Evolutionary conservation across 345 rosid species (phyloP).

Genomic region (Ceriops decandra): DNA sequence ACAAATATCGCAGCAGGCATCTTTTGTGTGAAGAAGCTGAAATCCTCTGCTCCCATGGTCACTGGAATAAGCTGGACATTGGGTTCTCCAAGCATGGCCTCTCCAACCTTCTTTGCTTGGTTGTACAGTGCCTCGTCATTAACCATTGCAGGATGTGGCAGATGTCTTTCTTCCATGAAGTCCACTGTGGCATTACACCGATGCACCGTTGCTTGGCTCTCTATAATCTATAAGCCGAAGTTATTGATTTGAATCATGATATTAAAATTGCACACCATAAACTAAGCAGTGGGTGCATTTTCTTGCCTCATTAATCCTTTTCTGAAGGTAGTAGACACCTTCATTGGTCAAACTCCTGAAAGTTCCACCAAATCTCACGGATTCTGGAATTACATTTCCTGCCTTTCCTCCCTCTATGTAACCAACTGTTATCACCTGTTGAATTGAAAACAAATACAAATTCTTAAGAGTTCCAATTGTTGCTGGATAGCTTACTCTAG

Average conservation of each 20-base stretch:
- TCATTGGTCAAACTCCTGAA: conserved; percentile 53
- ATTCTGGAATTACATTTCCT: conserved; percentile 52
- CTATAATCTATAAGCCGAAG: conserved; percentile 38
- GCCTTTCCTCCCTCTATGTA: conserved; percentile 59
- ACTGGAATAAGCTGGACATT: conserved; percentile 51
- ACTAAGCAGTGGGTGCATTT: not conserved
- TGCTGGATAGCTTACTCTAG: not conserved
- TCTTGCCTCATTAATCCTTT: conserved; percentile 49
- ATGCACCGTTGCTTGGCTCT: conserved; percentile 60
- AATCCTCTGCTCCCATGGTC: conserved; percentile 68
- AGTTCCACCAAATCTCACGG: conserved; percentile 55
- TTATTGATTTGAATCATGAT: not conserved
- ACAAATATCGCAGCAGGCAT: conserved; percentile 51
- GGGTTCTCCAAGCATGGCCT: conserved; percentile 44
- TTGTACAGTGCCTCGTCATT: conserved; percentile 51
- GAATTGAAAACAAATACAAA: not conserved
- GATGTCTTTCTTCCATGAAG: conserved; percentile 42
- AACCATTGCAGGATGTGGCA: conserved; percentile 54
- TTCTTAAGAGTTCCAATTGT: not conserved
- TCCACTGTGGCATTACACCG: conserved; percentile 47
- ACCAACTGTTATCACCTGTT: conserved; percentile 63
- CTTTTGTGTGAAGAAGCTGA: conserved; percentile 60
- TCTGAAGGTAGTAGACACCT: conserved; percentile 49
- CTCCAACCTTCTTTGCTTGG: conserved; percentile 52
- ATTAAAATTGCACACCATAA: not conserved